A percentile compares a stretch with the other conserved stretches of the same genome.
Evolutionary conservation across 768 basidiomycete species (phyloP).

Genomic region (Tylopilus rubrobrunneus): DNA sequence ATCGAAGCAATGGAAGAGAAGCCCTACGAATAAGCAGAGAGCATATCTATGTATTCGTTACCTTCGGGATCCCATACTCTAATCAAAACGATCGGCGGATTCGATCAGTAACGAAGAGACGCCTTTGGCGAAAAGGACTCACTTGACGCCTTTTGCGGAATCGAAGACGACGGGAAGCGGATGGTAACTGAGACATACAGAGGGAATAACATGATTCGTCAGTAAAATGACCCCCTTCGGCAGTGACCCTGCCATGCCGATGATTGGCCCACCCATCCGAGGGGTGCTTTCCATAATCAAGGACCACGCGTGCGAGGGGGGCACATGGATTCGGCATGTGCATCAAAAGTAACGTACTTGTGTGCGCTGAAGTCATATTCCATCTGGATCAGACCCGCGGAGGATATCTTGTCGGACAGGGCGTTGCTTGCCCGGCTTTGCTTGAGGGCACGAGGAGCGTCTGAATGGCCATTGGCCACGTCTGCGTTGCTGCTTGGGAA

Average conservation of each 20-base stretch:
- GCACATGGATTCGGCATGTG: neutral
- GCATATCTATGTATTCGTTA: conserved; percentile 95
- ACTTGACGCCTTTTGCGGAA: conserved; percentile 84
- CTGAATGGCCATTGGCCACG: conserved; percentile 14
- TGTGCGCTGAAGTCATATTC: conserved; percentile 84
- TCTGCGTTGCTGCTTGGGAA: neutral
- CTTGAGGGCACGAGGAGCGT: conserved; percentile 11
- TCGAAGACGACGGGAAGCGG: conserved; percentile 95
- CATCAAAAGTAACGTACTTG: conserved; percentile 58
- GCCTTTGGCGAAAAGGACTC: conserved; percentile 43
- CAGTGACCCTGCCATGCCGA: conserved; percentile 6
- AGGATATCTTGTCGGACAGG: conserved; percentile 36
- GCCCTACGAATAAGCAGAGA: conserved; percentile 92
- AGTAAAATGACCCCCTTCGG: conserved; percentile 13
- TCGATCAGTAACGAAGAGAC: neutral
- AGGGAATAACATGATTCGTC: conserved; percentile 37
- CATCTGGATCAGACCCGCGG: conserved; percentile 70
- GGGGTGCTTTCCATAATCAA: conserved; percentile 7
- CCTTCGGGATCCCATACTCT: conserved; percentile 95
- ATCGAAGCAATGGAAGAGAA: conserved; percentile 1
- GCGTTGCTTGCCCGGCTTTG: conserved; percentile 8
- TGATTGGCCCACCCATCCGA: conserved; percentile 15
- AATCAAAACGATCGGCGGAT: conserved; percentile 1
- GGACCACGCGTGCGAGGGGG: conserved; percentile 19
- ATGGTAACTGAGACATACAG: conserved; percentile 75